Conservation (phyloP, 140 eudicot species). For the Anethum foeniculum region DNA sequence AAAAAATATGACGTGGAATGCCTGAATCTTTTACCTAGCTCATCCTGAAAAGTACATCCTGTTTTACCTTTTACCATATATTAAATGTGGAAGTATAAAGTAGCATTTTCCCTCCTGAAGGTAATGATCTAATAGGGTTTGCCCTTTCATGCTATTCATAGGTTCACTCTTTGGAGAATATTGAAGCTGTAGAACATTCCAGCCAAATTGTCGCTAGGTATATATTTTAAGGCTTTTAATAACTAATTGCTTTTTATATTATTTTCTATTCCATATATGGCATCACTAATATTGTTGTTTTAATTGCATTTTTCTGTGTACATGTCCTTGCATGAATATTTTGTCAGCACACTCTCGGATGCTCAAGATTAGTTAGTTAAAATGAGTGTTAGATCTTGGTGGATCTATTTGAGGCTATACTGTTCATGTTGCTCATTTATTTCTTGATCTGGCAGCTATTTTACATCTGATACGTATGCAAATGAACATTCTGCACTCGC, state of each 20-base stretch:
- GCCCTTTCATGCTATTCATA: conserved; percentile 29
- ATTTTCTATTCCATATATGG: not conserved
- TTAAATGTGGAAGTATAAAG: not conserved
- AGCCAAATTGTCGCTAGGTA: conserved; percentile 64
- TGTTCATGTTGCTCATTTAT: not conserved
- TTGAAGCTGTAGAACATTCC: conserved; percentile 69
- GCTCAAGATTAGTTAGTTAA: not conserved
- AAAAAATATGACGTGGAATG: not conserved
- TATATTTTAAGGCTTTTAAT: not conserved
- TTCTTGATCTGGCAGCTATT: conserved; percentile 54
- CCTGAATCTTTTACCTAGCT: not conserved
- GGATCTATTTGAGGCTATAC: conserved; percentile 5
- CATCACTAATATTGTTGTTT: not conserved
- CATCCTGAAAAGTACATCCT: not conserved
- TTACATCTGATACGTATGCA: conserved; percentile 93
- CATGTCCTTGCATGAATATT: not conserved
- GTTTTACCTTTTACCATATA: conserved; percentile 1
- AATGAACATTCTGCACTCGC: conserved; percentile 88
- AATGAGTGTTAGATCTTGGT: not conserved
- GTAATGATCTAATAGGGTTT: not conserved
- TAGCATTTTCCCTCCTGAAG: not conserved
- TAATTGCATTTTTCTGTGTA: not conserved
- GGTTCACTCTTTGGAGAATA: conserved; percentile 79
- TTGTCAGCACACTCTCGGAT: not conserved
- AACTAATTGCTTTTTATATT: not conserved